Percentiles rank a stretch among this genome's conserved stretches.
phyloP scores from a whole-genome alignment of 2,329 filamentous ascomycete species.

The Aureobasidium sp. region DNA sequence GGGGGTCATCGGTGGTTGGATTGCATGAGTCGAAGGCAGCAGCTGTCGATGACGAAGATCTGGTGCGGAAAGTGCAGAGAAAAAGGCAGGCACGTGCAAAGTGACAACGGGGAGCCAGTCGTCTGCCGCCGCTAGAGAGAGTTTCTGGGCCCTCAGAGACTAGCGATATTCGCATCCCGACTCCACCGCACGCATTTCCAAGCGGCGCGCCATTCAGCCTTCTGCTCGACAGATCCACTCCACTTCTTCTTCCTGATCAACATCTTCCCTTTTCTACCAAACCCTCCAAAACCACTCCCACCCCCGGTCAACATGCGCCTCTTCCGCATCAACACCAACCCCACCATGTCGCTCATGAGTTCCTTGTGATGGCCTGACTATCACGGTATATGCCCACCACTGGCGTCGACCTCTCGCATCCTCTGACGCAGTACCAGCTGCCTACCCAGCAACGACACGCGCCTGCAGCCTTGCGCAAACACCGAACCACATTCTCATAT shows the following conservation, averaged over 20 bases:
- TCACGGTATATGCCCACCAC: neutral
- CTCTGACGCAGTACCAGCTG: conserved; percentile 5
- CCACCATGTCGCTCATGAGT: neutral
- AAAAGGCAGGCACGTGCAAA: neutral
- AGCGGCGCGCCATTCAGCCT: neutral
- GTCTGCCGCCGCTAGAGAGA: neutral
- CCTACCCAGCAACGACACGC: neutral
- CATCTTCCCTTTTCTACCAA: neutral
- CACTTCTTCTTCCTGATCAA: neutral
- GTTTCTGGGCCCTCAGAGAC: neutral
- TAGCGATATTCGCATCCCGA: neutral
- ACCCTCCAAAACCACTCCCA: neutral
- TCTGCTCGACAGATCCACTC: neutral
- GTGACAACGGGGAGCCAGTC: neutral
- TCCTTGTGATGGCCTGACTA: conserved; percentile 8
- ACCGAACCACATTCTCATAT: neutral
- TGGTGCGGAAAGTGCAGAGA: neutral
- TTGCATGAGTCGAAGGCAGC: neutral
- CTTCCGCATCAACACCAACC: neutral
- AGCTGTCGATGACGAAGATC: neutral
- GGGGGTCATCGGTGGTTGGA: neutral
- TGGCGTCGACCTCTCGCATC: neutral
- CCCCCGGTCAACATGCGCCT: conserved; percentile 3
- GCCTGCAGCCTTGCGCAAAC: neutral
- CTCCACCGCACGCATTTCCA: neutral